Evolutionary conservation across 805 yeast species (phyloP).

Genomic region (Candida rishiriensis): DNA sequence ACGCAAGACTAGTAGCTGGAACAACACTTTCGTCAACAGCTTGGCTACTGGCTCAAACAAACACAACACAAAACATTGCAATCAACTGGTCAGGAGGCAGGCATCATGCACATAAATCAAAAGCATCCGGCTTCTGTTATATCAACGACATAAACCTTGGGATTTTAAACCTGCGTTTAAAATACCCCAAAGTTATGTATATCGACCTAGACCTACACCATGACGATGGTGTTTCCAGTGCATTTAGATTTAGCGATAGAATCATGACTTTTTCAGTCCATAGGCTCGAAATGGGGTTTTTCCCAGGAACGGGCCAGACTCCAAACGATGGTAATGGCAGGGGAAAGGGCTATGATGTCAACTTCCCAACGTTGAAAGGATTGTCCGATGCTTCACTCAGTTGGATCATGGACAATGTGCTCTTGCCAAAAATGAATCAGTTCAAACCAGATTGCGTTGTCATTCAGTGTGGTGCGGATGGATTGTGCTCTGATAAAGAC

Average conservation of each 20-base stretch:
- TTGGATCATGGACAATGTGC: slow-evolving; percentile 34
- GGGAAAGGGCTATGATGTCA: slow-evolving; percentile 37
- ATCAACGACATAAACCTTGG: slow-evolving; percentile 63
- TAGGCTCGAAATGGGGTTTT: slow-evolving; percentile 61
- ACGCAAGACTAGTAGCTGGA: slow-evolving; percentile 48
- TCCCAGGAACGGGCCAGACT: slow-evolving; percentile 63
- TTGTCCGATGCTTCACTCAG: slow-evolving; percentile 41
- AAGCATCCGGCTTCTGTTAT: slow-evolving; percentile 70
- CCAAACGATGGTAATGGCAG: slow-evolving; percentile 34
- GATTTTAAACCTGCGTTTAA: slow-evolving; percentile 45
- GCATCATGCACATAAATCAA: slow-evolving; percentile 55
- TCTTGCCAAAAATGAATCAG: slow-evolving; percentile 36
- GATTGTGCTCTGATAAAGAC: slow-evolving; percentile 54
- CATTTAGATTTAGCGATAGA: slow-evolving; percentile 50
- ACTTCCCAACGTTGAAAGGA: slow-evolving; percentile 57
- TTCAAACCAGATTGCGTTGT: slow-evolving; percentile 51
- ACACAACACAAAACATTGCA: slow-evolving; percentile 31
- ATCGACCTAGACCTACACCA: slow-evolving; percentile 74
- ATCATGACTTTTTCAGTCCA: slow-evolving; percentile 65
- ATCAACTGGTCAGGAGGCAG: slow-evolving; percentile 80
- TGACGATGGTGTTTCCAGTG: slow-evolving; percentile 74
- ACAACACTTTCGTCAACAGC: slow-evolving; percentile 51
- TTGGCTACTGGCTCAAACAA: slow-evolving; percentile 21
- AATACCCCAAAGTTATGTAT: slow-evolving; percentile 47
- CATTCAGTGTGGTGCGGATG: slow-evolving; percentile 73